Conservation (phyloP, 106 monocot genomes). For the Hemerocallis citrina region DNA sequence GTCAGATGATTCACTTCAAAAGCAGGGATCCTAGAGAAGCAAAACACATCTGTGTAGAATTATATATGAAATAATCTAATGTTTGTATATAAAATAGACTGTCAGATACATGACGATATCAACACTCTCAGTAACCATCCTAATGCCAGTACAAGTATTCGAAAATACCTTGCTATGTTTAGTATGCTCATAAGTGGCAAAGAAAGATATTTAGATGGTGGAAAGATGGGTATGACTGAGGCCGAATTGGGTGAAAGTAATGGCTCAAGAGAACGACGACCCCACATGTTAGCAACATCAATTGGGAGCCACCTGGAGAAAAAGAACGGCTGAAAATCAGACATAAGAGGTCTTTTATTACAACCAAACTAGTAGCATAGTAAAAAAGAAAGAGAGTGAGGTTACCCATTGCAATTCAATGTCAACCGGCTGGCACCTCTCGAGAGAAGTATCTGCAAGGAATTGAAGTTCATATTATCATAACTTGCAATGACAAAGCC, state of each 20-base stretch:
- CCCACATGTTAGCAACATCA: conserved; percentile 91
- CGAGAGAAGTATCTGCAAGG: conserved; percentile 65
- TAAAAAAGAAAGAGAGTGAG: not conserved
- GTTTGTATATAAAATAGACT: no score
- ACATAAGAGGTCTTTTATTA: not conserved
- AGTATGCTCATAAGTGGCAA: conserved; percentile 91
- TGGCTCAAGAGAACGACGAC: conserved; percentile 54
- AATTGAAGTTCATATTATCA: not conserved
- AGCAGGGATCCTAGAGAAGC: no score
- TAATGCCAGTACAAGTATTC: no score
- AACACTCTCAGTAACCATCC: no score
- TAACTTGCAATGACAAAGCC: not conserved
- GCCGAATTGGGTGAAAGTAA: conserved; percentile 65
- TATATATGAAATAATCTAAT: no score
- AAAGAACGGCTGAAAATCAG: not conserved
- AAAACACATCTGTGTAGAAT: no score
- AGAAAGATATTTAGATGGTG: conserved; percentile 64
- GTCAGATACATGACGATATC: no score
- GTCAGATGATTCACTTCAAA: no score
- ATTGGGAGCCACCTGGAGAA: conserved; percentile 87
- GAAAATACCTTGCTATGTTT: conserved; percentile 84
- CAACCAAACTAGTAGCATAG: not conserved
- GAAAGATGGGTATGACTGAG: conserved; percentile 41
- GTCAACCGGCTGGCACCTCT: conserved; percentile 82
- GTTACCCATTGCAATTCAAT: conserved; percentile 94